phyloP scores from a whole-genome alignment of 768 basidiomycete genomes.

The Kwoniella pini region DNA sequence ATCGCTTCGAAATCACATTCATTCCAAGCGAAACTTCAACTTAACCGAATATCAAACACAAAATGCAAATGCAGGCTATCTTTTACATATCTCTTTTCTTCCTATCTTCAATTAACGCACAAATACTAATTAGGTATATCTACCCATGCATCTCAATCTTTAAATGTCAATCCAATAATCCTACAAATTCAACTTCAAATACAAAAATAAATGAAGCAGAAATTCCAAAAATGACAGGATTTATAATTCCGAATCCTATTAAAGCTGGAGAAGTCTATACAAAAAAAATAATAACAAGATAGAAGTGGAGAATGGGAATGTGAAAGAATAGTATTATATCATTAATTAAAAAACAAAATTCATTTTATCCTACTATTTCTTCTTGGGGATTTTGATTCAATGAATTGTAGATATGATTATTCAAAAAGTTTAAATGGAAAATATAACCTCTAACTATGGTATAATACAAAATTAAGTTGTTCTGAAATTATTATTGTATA shows the following conservation, averaged over 20 bases:
- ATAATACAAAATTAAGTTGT: slow-evolving; percentile 27
- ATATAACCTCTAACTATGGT: slow-evolving; percentile 30
- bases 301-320: slow-evolving; percentile 35
- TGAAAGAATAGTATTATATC: slow-evolving; percentile 24
- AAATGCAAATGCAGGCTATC: no score
- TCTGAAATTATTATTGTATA: slow-evolving; percentile 41
- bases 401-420: slow-evolving; percentile 38
- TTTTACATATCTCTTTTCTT: no score
- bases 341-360: slow-evolving; percentile 4
- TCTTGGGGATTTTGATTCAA: slow-evolving; percentile 27
- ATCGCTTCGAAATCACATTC: not conserved
- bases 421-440: slow-evolving; percentile 14
- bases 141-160: no score
- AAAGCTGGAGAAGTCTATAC: slow-evolving; percentile 12
- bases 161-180: no score
- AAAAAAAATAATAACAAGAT: slow-evolving; percentile 20
- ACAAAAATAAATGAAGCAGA: no score
- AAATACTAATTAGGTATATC: no score
- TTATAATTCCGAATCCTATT: slow-evolving; percentile 25
- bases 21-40: no score
- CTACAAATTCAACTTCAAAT: no score
- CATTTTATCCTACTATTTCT: slow-evolving; percentile 25
- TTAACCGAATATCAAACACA: no score
- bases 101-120: no score
- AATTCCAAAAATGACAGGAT: slow-evolving; percentile 11